Base-by-base conservation (phyloP, 495 filamentous ascomycete species). In the Aspergillus cavernicola region DNA sequence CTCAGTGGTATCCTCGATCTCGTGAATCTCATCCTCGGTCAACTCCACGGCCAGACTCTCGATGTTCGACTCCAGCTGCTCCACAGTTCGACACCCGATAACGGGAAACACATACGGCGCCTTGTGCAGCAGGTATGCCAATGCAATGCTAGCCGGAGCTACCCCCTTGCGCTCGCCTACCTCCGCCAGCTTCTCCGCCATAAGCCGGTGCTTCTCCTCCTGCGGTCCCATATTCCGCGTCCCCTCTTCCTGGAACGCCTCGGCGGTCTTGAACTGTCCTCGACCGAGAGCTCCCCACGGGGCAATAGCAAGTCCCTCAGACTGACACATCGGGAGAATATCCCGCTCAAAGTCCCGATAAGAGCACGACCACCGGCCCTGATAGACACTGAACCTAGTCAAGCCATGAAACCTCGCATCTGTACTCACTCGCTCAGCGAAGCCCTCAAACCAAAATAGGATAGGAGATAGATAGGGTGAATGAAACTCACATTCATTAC, bases 71-170 rank as follows among this genome's bases (percentile, higher is more conserved):
- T 83, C 82, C 11, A 89, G 60, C 47, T 86, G 81, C 51, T 80
- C 75, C 29, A 85, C 60, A 50, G 77, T 86, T 13, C 80, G 57
- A 0, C 78, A 80, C 19, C 85, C 87, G 28, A 87, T 71, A 42
- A 90, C 85, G 1, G 87, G 87, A 60, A 88, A 89, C 23, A 88
- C 83, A 57, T 88, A 85, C 1, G 85, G 82, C 2, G 55, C 39
- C 55, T 84, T 84, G 45, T 66, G 62, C 51, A 77, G 63, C 9
- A 81, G 65, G 53, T 83, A 84, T 6, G 81, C 81, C 10, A 83
- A 61, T 0, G 80, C 81, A 32, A 29, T 44, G 1, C 1, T 7
- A 1, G 24, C 4, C 41, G 13, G 1, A 6, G 15, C n/a, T 15
- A 16, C 41, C 3, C 41, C 41, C 26, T 44, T 44, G 24, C 41